phyloP scores from a whole-genome alignment of 1,284 basidiomycete genomes.

The Naganishia sp. region DNA sequence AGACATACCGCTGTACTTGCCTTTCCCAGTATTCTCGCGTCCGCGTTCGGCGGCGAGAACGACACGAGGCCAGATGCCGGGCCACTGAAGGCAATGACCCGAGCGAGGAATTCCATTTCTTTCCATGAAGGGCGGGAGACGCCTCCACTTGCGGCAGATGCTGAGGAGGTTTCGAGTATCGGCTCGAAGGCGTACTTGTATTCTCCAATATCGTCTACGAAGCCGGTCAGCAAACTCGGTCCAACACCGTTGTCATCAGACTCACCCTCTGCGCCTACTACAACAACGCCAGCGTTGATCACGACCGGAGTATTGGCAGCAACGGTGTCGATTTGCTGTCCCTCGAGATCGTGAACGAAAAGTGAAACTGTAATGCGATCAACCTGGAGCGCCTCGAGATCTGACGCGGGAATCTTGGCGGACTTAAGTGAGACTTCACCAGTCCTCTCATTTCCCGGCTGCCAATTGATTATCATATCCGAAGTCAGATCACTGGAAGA shows the following conservation, averaged over 20 bases:
- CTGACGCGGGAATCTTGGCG: conserved; percentile 3
- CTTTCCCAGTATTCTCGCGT: background rate
- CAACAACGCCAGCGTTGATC: background rate
- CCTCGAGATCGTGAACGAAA: background rate
- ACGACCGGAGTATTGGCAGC: conserved; percentile 11
- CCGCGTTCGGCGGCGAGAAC: background rate
- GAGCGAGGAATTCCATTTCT: conserved; percentile 14
- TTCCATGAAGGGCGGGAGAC: background rate
- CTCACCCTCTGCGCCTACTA: background rate
- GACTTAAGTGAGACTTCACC: conserved; percentile 7
- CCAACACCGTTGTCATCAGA: background rate
- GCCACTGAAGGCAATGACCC: conserved; percentile 19
- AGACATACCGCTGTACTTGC: conserved; percentile 17
- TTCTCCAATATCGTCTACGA: background rate
- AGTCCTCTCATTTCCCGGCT: conserved; percentile 20
- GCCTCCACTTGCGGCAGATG: background rate
- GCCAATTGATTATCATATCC: background rate
- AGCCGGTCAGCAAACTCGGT: background rate
- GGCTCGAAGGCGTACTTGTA: conserved; percentile 17
- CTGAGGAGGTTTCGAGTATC: background rate
- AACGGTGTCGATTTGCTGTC: background rate
- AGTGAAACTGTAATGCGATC: conserved; percentile 9
- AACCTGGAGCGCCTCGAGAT: conserved; percentile 12
- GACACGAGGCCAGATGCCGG: conserved; percentile 7
- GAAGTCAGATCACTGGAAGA: background rate